These are phyloP conservation scores for Pseudodiploospora longispora DNA, from an alignment of 2,329 filamentous ascomycete species.

Conservation along the genomic window DNA sequence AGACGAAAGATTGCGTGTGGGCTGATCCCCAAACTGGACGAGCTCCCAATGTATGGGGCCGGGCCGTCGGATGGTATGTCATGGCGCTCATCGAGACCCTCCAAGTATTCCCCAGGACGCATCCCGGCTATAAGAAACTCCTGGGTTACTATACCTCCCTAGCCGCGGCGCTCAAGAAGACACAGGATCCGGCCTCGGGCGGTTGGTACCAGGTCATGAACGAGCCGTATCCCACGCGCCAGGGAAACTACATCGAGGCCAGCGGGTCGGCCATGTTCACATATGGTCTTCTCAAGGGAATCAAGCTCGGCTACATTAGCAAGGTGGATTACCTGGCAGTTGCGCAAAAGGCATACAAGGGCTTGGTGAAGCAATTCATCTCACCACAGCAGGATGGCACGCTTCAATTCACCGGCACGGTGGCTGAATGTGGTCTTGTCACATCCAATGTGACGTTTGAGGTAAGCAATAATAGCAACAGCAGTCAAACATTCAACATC, in stretches of 20 bases:
- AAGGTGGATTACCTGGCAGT: slow-evolving; percentile 13
- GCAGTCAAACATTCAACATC: neutral
- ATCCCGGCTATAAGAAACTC: slow-evolving; percentile 28
- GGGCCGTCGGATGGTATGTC: slow-evolving; percentile 46
- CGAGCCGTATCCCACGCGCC: slow-evolving; percentile 34
- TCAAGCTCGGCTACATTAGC: slow-evolving; percentile 18
- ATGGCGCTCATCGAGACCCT: slow-evolving; percentile 43
- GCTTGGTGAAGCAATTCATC: slow-evolving; percentile 36
- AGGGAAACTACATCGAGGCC: slow-evolving; percentile 53
- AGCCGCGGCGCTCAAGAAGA: slow-evolving; percentile 31
- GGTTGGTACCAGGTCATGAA: slow-evolving; percentile 54
- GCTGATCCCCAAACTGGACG: slow-evolving; percentile 41
- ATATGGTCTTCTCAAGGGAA: slow-evolving; percentile 40
- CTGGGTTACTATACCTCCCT: slow-evolving; percentile 32
- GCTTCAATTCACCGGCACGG: slow-evolving; percentile 42
- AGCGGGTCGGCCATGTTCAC: slow-evolving; percentile 51
- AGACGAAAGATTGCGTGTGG: slow-evolving; percentile 38
- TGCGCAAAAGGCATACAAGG: slow-evolving; percentile 18
- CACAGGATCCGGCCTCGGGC: slow-evolving; percentile 31
- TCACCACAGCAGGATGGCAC: slow-evolving; percentile 39
- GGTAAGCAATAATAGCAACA: slow-evolving; percentile 22
- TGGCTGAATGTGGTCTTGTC: slow-evolving; percentile 42
- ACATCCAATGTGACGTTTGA: slow-evolving; percentile 38
- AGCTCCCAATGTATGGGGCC: slow-evolving; percentile 42
- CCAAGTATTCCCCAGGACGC: slow-evolving; percentile 33